These are phyloP conservation scores for Starmerella vitae DNA, from an alignment of 805 yeast species.

Conservation along the genomic window DNA sequence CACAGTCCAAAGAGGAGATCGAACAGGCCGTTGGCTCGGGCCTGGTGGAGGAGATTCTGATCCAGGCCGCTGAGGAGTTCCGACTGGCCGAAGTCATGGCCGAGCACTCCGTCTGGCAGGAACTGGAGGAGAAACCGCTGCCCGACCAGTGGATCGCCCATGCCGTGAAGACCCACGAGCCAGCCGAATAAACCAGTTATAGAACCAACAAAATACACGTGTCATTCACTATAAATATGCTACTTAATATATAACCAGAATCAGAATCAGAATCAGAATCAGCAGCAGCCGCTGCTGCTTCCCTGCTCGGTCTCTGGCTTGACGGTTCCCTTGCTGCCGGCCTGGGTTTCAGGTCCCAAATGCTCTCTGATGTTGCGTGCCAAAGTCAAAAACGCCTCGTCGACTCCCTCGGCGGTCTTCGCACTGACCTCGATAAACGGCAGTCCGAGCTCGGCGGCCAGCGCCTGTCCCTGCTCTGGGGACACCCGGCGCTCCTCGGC, in stretches of 20 bases:
- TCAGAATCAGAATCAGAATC: neutral
- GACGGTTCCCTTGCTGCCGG: constrained; percentile 22
- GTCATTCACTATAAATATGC: too few species aligned
- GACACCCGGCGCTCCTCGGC: constrained; percentile 74
- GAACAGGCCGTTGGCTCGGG: constrained; percentile 71
- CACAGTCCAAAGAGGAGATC: constrained; percentile 49
- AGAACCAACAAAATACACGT: too few species aligned
- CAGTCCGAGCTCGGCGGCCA: constrained; percentile 74
- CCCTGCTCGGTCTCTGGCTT: constrained; percentile 22
- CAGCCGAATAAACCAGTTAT: too few species aligned
- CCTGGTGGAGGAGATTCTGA: constrained; percentile 64
- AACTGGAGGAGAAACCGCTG: constrained; percentile 62
- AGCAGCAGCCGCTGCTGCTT: constrained; percentile 23
- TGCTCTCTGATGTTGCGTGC: constrained; percentile 79
- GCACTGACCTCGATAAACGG: constrained; percentile 96
- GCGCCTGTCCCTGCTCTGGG: constrained; percentile 75
- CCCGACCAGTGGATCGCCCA: constrained; percentile 59
- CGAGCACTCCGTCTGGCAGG: constrained; percentile 65
- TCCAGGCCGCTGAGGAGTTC: constrained; percentile 74
- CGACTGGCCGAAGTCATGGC: constrained; percentile 53
- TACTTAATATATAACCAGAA: neutral
- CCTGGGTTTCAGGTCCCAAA: constrained; percentile 35
- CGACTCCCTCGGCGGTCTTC: constrained; percentile 82
- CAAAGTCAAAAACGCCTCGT: constrained; percentile 77
- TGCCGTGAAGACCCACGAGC: constrained; percentile 18